phyloP scores from a whole-genome alignment of 371 early-diverging fungal species.

The Mucor plumbeus region DNA sequence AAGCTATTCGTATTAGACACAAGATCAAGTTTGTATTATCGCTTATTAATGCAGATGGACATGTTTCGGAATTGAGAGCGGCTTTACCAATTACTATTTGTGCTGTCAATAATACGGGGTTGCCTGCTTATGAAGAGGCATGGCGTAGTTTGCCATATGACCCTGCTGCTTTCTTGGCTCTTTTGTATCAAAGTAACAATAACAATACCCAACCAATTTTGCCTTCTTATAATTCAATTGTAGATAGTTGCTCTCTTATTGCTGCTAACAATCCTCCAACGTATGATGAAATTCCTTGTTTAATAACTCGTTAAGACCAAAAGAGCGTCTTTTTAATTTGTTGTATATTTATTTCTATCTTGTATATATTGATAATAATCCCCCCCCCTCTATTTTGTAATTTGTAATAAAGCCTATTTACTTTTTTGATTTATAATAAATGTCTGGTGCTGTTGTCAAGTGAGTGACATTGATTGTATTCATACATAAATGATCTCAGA shows the following conservation, averaged over 20 bases:
- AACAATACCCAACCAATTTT: neutral
- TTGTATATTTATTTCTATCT: neutral
- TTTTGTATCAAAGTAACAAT: neutral
- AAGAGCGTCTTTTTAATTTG: neutral
- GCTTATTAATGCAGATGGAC: constrained; percentile 33
- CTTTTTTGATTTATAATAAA: too few species aligned
- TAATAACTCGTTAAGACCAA: neutral
- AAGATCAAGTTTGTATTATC: constrained; percentile 37
- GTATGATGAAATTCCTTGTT: constrained; percentile 30
- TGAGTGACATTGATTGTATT: too few species aligned
- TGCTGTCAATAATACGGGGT: constrained; percentile 21
- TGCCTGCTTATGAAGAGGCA: constrained; percentile 40
- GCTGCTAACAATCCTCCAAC: constrained; percentile 22
- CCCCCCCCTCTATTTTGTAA: too few species aligned
- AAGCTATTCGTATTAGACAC: constrained; percentile 46
- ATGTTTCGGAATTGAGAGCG: constrained; percentile 44
- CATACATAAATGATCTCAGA: too few species aligned
- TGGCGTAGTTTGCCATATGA: constrained; percentile 43
- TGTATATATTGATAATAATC: too few species aligned
- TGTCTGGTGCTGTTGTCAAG: too few species aligned
- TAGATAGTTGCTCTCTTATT: constrained; percentile 3
- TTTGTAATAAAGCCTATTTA: too few species aligned
- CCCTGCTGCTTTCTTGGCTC: constrained; percentile 25
- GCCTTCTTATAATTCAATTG: constrained; percentile 29
- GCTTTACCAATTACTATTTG: constrained; percentile 41